These are phyloP conservation scores for Neopestalotiopsis sp. DNA, from an alignment of 2,329 filamentous ascomycete genomes.

Conservation along the genomic window DNA sequence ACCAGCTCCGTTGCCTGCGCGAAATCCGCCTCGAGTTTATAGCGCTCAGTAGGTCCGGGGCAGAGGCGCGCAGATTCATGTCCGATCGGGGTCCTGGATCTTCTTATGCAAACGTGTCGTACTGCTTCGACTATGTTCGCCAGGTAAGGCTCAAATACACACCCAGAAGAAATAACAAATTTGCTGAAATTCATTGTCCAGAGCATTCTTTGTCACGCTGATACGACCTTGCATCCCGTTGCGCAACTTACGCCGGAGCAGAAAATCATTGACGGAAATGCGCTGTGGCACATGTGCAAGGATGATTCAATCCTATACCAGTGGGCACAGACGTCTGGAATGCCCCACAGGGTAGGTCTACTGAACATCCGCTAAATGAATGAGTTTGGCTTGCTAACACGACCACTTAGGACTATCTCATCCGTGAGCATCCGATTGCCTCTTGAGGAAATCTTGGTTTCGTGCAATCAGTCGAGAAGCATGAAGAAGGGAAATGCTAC, in stretches of 20 bases:
- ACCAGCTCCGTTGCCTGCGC: not conserved
- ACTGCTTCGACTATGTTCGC: not conserved
- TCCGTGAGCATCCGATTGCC: not conserved
- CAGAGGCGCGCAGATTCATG: not conserved
- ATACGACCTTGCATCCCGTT: not conserved
- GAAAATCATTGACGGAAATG: not conserved
- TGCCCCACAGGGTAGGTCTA: not conserved
- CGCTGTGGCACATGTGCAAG: not conserved
- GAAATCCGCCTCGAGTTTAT: not conserved
- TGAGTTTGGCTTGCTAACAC: not conserved
- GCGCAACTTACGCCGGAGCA: not conserved
- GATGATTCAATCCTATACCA: not conserved
- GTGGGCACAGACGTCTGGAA: not conserved
- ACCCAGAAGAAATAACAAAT: not conserved
- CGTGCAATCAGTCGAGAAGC: not conserved
- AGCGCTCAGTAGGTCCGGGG: not conserved
- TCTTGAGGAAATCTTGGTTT: not conserved
- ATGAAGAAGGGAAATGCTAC: not conserved
- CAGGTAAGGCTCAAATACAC: not conserved
- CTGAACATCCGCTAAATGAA: not conserved
- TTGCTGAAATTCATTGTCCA: not conserved
- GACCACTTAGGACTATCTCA: not conserved
- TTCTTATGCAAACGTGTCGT: not conserved
- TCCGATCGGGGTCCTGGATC: not conserved
- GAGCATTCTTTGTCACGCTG: not conserved